phyloP scores from a whole-genome alignment of 2,329 filamentous ascomycete species.

The Pseudocercospora eumusae region DNA sequence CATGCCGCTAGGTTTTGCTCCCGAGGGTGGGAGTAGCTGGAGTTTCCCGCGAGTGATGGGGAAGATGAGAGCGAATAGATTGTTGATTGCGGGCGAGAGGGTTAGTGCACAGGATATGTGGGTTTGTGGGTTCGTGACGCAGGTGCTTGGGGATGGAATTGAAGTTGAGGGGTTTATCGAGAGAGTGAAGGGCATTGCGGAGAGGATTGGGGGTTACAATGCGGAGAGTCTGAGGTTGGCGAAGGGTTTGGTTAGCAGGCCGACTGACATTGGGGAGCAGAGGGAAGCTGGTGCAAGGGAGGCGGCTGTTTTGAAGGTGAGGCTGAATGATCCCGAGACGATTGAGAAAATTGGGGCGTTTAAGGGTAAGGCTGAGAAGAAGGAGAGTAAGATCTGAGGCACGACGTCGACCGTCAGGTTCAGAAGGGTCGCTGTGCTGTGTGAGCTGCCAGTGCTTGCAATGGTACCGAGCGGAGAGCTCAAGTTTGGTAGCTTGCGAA shows the following conservation, averaged over 20 bases:
- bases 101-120: constrained; percentile 13
- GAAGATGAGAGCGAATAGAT: constrained; percentile 9
- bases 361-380: neutral
- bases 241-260: neutral
- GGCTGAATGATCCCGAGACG: constrained; percentile 14
- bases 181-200: constrained; percentile 10
- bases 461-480: neutral
- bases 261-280: constrained; percentile 5
- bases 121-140: constrained; percentile 8
- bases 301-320: constrained; percentile 12
- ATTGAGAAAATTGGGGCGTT: constrained; percentile 12
- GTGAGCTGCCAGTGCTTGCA: neutral
- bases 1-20: constrained; percentile 3
- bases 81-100: constrained; percentile 7
- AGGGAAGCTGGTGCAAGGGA: constrained; percentile 10
- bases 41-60: constrained; percentile 7
- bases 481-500: neutral
- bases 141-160: constrained; percentile 2
- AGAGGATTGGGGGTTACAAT: constrained; percentile 6
- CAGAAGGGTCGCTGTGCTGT: neutral
- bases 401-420: neutral
- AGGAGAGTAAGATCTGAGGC: constrained; percentile 6
- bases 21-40: constrained; percentile 3
- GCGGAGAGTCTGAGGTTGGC: constrained; percentile 5
- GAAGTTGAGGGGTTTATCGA: neutral